Percentiles rank a stretch among this genome's conserved stretches.
phyloP scores from a whole-genome alignment of 2,329 filamentous ascomycete genomes.

The Septoria linicola region DNA sequence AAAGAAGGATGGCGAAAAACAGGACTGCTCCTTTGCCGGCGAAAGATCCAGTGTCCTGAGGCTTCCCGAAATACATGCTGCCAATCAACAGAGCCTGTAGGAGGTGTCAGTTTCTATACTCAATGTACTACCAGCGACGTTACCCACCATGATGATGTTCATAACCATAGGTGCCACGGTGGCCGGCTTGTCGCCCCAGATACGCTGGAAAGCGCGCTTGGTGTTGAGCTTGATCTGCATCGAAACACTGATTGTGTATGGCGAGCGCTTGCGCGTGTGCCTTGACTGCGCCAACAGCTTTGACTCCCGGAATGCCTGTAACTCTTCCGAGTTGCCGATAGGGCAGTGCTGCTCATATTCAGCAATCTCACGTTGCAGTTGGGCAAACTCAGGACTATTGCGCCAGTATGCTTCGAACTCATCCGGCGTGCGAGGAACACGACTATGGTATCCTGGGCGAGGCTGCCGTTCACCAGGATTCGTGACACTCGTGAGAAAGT shows the following conservation, averaged over 20 bases:
- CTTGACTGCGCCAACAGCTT: constrained; percentile 47
- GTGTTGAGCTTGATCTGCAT: constrained; percentile 76
- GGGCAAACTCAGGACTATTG: constrained; percentile 47
- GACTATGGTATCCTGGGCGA: constrained; percentile 58
- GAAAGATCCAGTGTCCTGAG: constrained; percentile 53
- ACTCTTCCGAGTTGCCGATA: constrained; percentile 43
- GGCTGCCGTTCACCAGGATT: constrained; percentile 60
- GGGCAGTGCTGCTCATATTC: constrained; percentile 49
- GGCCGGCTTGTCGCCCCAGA: constrained; percentile 2
- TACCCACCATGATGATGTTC: constrained; percentile 66
- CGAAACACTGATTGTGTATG: constrained; percentile 73
- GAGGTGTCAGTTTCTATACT: constrained; percentile 32
- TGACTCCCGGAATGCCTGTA: constrained; percentile 45
- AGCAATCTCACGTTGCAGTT: constrained; percentile 52
- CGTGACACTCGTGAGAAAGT: constrained; percentile 69
- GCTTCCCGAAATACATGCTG: constrained; percentile 58
- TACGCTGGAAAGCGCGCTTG: constrained; percentile 46
- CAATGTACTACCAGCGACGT: constrained; percentile 48
- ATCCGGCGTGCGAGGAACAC: constrained; percentile 65
- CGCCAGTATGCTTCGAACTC: constrained; percentile 61
- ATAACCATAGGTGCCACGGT: constrained; percentile 60
- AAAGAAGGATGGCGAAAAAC: constrained; percentile 61
- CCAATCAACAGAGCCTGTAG: constrained; percentile 66
- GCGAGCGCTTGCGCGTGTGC: constrained; percentile 62
- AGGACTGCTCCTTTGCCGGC: constrained; percentile 56